Conservation (phyloP, 1,139 yeast species). For the Arxiozyma heterogenica region DNA sequence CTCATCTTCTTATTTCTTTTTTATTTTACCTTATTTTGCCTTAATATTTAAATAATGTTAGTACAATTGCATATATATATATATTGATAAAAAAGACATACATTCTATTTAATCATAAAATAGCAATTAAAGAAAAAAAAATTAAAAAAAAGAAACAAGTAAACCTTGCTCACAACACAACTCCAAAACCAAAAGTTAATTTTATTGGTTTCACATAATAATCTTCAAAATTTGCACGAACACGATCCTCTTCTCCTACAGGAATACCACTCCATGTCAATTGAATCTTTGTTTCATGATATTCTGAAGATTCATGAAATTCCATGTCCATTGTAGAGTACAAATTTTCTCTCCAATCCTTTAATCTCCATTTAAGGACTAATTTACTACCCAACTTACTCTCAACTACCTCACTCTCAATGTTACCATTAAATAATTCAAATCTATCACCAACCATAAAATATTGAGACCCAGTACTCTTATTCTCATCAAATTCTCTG, state of each 20-base stretch:
- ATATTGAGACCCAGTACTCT: constrained; percentile 9
- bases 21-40: no score
- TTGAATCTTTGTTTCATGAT: constrained; percentile 71
- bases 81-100: not conserved
- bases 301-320: constrained; percentile 55
- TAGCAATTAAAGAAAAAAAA: no score
- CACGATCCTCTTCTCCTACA: constrained; percentile 91
- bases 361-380: constrained; percentile 75
- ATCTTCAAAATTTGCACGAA: constrained; percentile 74
- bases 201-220: constrained; percentile 83
- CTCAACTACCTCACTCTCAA: constrained; percentile 57
- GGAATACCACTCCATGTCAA: constrained; percentile 88
- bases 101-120: no score
- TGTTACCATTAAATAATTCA: constrained; percentile 81
- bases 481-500: constrained; percentile 9
- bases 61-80: no score
- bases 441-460: constrained; percentile 50
- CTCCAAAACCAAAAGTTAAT: constrained; percentile 86
- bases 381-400: constrained; percentile 48
- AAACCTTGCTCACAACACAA: constrained; percentile 43
- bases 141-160: not conserved
- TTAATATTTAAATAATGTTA: no score
- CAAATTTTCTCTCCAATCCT: constrained; percentile 81
- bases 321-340: constrained; percentile 58
- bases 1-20: no score